Conservation (phyloP, 306 rosid genomes). For the Geum urbanum region DNA sequence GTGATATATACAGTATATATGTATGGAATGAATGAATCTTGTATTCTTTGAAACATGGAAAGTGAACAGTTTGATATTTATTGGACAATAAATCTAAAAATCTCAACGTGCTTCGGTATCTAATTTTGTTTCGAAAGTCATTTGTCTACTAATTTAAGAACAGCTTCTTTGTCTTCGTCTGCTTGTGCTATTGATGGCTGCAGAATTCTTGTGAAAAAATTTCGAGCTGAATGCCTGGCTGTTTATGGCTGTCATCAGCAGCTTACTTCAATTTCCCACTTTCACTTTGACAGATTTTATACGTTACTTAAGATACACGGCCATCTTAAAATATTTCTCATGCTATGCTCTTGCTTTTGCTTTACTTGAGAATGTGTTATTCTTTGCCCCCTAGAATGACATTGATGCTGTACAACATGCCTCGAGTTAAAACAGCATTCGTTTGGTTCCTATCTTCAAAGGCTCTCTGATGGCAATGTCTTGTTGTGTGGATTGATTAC, state of each 20-base stretch:
- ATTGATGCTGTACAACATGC: background rate
- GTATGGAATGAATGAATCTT: conserved; percentile 32
- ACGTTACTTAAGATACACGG: conserved; percentile 27
- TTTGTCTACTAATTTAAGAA: background rate
- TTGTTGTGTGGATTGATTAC: background rate
- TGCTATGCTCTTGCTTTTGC: conserved; percentile 26
- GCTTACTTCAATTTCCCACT: conserved; percentile 1
- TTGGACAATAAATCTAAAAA: conserved; percentile 35
- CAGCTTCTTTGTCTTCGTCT: background rate
- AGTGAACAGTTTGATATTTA: conserved; percentile 51
- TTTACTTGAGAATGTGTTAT: conserved; percentile 21
- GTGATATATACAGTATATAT: conserved; percentile 59
- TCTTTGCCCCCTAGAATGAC: conserved; percentile 39
- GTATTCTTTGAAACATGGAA: conserved; percentile 69
- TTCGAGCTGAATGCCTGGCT: background rate
- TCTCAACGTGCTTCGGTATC: background rate
- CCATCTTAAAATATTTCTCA: conserved; percentile 16
- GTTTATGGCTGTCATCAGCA: background rate
- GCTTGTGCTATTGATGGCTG: background rate
- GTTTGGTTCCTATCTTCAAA: background rate
- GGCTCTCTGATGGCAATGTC: background rate
- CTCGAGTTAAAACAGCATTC: background rate
- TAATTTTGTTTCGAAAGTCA: too few relatives aligned
- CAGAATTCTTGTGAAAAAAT: background rate
- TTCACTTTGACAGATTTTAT: background rate